Base-by-base conservation (phyloP, 202 grass and related monocot species). In the Schoenoplectus tabernaemontani region DNA sequence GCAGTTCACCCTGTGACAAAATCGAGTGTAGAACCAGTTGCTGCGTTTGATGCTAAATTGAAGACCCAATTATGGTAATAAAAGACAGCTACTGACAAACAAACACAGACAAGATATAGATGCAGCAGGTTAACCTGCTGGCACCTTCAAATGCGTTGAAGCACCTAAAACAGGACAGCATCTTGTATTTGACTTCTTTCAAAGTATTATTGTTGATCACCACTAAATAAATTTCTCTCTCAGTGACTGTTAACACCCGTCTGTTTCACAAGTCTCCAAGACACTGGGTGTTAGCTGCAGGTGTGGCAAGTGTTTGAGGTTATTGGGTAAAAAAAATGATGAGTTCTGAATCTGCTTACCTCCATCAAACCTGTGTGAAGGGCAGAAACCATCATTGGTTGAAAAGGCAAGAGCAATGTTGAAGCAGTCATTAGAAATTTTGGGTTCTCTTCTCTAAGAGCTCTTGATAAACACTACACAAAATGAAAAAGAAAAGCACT, bases 281-380 rank as follows among this genome's bases (percentile, higher is more conserved):
- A 23, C 37, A 67, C 13, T 22, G 37, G 41, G 12, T 17, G 12
- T 4, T 50, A 50, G 12, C 48, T 46, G 30, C 16, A 63, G 24
- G 6, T 5, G 23, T 72, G 23, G 20, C 41, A 79, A 79, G 42
- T 41, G 26, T 59, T 63, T 22, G 13, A 2, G 63, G 4, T 58
- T 26, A 20, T 65, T 19, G 76, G 2, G 17, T 51, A 77, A 10
- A 72, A 83, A 33, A 4, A 17, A 79, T 41, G 30, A 48, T 48
- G 44, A 5, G 0, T 70, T 10, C 83, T 85, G 57, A 32, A 32
- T 59, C 50, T 75, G 82, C 89, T 98, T 90, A 64, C 91, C 91
- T 98, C 96, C 96, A 98, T 90, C 82, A 98, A 78, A 73, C 91
- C 91, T 53, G 89, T 95, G 81, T 95, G 96, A 60, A 98, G 30